These are phyloP conservation scores for Phytophthora brassicae DNA, from an alignment of 352 stramenopile genomes.

Conservation along the genomic window DNA sequence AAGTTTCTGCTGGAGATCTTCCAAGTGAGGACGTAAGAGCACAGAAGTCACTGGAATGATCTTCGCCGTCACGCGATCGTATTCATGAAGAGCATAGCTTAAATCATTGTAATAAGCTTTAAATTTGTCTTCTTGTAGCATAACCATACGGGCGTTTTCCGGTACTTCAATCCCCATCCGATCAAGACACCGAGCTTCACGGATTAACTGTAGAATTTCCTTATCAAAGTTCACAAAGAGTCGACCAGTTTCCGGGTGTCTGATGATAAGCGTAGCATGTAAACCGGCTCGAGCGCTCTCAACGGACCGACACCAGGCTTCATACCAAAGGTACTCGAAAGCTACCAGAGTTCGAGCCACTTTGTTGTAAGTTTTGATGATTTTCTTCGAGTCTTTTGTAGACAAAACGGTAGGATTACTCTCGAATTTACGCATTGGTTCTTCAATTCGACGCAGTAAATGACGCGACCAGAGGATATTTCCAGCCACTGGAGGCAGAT, in stretches of 20 bases:
- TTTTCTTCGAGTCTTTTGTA: constrained; percentile 89
- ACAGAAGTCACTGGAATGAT: constrained; percentile 71
- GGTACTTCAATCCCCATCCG: constrained; percentile 85
- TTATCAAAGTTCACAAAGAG: constrained; percentile 91
- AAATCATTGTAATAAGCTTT: constrained; percentile 87
- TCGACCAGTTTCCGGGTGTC: constrained; percentile 67
- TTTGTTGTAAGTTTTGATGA: constrained; percentile 92
- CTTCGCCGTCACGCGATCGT: constrained; percentile 71
- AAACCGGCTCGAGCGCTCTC: constrained; percentile 76
- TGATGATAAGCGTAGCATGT: constrained; percentile 84
- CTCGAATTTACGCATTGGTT: constrained; percentile 89
- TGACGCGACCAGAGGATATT: constrained; percentile 89
- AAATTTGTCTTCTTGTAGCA: constrained; percentile 88
- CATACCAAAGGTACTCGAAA: constrained; percentile 90
- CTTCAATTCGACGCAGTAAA: constrained; percentile 83
- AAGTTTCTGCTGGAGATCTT: constrained; percentile 76
- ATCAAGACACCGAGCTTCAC: constrained; percentile 81
- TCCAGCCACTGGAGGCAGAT: constrained; percentile 80
- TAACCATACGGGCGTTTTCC: constrained; percentile 81
- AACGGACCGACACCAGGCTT: constrained; percentile 83
- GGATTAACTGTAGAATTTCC: constrained; percentile 86
- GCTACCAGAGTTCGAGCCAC: constrained; percentile 87
- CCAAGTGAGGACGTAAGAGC: constrained; percentile 67
- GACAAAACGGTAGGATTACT: constrained; percentile 81
- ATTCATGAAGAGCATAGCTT: constrained; percentile 77